Conservation (phyloP, 352 stramenopile species). For the Phytophthora fragariae region DNA sequence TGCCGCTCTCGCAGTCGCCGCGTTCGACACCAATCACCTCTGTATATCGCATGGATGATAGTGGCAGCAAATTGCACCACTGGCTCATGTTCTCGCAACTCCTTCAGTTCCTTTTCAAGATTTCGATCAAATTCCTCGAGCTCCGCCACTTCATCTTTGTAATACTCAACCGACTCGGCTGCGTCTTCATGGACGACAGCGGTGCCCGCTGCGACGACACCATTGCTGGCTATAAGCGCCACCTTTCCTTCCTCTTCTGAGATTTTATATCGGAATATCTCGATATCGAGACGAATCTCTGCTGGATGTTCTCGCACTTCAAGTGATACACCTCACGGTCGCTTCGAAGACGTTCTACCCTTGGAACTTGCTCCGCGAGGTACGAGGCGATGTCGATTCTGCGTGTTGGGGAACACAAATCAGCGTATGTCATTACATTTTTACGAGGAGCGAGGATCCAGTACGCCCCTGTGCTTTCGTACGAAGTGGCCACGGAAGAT, state of each 20-base stretch:
- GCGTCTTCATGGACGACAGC: constrained; percentile 45
- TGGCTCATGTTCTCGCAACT: constrained; percentile 29
- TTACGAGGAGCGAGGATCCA: background rate
- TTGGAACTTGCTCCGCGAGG: constrained; percentile 25
- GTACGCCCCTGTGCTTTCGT: constrained; percentile 34
- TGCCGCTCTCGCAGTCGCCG: constrained; percentile 13
- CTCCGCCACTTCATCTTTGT: constrained; percentile 40
- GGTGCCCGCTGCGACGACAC: constrained; percentile 36
- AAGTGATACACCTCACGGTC: constrained; percentile 32
- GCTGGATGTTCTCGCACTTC: constrained; percentile 23
- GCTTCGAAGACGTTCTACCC: constrained; percentile 32
- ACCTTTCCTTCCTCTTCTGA: constrained; percentile 23
- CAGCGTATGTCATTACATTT: background rate
- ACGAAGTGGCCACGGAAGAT: constrained; percentile 52
- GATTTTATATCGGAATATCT: constrained; percentile 18
- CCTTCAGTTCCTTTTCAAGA: constrained; percentile 17
- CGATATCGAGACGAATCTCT: constrained; percentile 32
- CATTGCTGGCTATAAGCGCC: constrained; percentile 29
- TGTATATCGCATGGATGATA: constrained; percentile 47
- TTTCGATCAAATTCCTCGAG: constrained; percentile 14
- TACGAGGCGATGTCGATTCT: constrained; percentile 12
- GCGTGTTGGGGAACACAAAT: background rate
- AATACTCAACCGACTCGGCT: constrained; percentile 39
- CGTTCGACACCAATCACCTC: constrained; percentile 22
- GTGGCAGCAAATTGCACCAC: constrained; percentile 38